A percentile compares a stretch with the other conserved stretches of the same genome.
Evolutionary conservation across 2,329 filamentous ascomycete species (phyloP).

Genomic region (Phialophora expanda): DNA sequence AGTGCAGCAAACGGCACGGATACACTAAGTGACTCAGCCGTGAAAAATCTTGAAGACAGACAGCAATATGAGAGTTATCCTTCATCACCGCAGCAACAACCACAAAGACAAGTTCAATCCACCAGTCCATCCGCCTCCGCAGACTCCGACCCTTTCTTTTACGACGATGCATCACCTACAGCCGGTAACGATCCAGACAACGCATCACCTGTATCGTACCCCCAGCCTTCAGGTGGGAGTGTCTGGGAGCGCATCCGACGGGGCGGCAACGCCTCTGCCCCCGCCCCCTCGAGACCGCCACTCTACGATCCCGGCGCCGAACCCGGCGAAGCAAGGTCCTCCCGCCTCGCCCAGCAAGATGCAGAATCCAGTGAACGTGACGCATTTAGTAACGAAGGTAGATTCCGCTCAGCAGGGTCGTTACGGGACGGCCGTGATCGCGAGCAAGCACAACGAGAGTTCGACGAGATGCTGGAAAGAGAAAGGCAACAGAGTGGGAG

Average conservation of each 20-base stretch:
- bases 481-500: slow-evolving; percentile 44
- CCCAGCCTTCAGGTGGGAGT: slow-evolving; percentile 18
- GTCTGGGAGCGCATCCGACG: slow-evolving; percentile 36
- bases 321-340: not conserved
- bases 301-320: not conserved
- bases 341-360: not conserved
- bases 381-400: not conserved
- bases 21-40: slow-evolving; percentile 18
- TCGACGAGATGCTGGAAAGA: slow-evolving; percentile 51
- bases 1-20: slow-evolving; percentile 22
- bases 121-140: slow-evolving; percentile 12
- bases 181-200: slow-evolving; percentile 34
- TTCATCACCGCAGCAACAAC: slow-evolving; percentile 11
- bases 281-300: not conserved
- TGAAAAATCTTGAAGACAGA: slow-evolving; percentile 17
- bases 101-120: slow-evolving; percentile 7
- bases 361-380: slow-evolving; percentile 4
- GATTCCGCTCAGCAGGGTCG: not conserved
- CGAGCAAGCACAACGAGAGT: slow-evolving; percentile 51
- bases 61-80: slow-evolving; percentile 20
- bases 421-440: slow-evolving; percentile 37
- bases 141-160: slow-evolving; percentile 29
- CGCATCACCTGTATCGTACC: not conserved
- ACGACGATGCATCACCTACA: slow-evolving; percentile 38
- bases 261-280: slow-evolving; percentile 8